Conservation (phyloP, 2,329 filamentous ascomycete species). For the Diaporthe ilicicola region DNA sequence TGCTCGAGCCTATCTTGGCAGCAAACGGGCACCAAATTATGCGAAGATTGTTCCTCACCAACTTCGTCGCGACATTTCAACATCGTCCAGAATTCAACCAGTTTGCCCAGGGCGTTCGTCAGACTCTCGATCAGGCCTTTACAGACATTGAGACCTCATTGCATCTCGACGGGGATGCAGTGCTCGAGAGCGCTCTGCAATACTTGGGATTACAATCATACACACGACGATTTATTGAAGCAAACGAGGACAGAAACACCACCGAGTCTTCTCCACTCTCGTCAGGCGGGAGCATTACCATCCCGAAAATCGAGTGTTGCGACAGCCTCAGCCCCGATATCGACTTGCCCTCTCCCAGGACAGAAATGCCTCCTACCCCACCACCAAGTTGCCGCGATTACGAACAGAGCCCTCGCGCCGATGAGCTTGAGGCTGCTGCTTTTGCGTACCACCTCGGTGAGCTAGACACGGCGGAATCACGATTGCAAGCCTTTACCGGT, state of each 20-base stretch:
- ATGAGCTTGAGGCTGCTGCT: constrained; percentile 12
- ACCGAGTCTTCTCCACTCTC: background rate
- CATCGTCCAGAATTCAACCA: constrained; percentile 3
- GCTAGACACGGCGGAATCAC: background rate
- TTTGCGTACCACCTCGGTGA: constrained; percentile 19
- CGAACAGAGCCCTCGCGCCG: background rate
- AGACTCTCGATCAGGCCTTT: background rate
- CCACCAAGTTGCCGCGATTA: background rate
- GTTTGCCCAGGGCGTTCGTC: background rate
- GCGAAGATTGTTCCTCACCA: constrained; percentile 17
- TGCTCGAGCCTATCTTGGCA: constrained; percentile 6
- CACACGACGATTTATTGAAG: constrained; percentile 5
- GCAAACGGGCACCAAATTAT: background rate
- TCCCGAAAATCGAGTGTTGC: background rate
- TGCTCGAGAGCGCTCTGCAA: background rate
- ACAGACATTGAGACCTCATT: background rate
- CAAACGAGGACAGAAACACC: background rate
- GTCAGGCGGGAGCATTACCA: background rate
- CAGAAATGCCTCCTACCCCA: constrained; percentile 7
- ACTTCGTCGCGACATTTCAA: constrained; percentile 12
- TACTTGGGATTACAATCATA: constrained; percentile 3
- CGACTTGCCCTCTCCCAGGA: background rate
- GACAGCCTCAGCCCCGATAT: constrained; percentile 1
- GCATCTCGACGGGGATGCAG: background rate
- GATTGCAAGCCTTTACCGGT: constrained; percentile 12